These are phyloP conservation scores for Citrus unshiu DNA, from an alignment of 345 rosid genomes.

Conservation along the genomic window DNA sequence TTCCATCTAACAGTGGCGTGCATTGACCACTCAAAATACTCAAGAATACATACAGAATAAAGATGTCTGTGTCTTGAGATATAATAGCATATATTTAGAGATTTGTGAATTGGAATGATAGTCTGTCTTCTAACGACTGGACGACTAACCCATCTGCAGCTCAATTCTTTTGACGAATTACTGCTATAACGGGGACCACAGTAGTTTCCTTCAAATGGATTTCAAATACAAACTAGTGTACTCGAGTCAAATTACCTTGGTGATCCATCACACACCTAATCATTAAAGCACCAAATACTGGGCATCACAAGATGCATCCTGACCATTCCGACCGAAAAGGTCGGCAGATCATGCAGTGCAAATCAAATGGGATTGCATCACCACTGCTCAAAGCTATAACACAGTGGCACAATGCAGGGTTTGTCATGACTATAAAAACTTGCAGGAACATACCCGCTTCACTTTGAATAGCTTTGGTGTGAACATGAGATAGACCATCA, in stretches of 20 bases:
- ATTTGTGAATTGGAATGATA: not conserved
- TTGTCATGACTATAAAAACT: not conserved
- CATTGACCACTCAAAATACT: not conserved
- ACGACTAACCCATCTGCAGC: not conserved
- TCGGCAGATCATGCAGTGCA: not conserved
- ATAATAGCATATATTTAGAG: not conserved
- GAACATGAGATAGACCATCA: constrained; percentile 3
- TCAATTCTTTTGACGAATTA: constrained; percentile 3
- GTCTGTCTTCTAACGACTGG: not conserved
- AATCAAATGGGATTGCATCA: not conserved
- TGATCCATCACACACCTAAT: constrained; percentile 4
- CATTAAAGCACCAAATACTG: not conserved
- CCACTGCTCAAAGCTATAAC: not conserved
- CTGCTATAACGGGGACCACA: not conserved
- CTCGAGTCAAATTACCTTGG: not conserved
- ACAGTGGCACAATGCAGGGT: not conserved
- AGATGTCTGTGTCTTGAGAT: not conserved
- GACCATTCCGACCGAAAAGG: not conserved
- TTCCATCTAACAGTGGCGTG: not conserved
- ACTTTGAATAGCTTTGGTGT: not conserved
- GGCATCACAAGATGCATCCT: not conserved
- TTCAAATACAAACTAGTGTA: not conserved
- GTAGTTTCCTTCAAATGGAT: not conserved
- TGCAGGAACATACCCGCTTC: not conserved
- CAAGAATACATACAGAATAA: not conserved